Evolutionary conservation across 1,284 basidiomycete species (phyloP), one percentile per base, ranked within the genome.

Genomic region (Ustanciosporium gigantosporum): DNA sequence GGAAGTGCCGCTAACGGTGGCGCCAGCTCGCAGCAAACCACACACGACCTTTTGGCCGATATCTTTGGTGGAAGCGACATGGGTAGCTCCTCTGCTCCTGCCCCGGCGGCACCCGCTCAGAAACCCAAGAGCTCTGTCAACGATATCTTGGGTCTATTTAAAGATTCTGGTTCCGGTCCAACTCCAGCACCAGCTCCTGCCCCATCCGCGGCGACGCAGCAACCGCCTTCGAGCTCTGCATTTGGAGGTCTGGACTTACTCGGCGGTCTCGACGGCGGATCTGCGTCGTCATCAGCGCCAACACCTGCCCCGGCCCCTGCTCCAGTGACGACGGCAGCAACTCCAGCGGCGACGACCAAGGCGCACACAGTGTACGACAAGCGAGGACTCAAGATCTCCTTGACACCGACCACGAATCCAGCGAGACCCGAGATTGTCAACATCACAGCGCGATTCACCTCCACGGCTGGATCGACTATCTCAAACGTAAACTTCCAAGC

Each of bases 81-180:
- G 48, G 55, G 24, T 43, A 81, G 19, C 68, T 39, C 83, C 3
- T 74, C 84, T 5, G 46, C 81, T 1, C 64, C 82, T 2, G 38
- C 51, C 19, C 46, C 56, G 5, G 25, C 59, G n/a, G 17, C 44
- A 5, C 16, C 45, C 7, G 53, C 73, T 6, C 66, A 68, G 34
- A 65, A 76, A 17, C 36, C 80, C 13, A 82, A 85, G 61, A 84
- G 81, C 48, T 83, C 86, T 13, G 86, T 91, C 31, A 86, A 91
- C 70, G 93, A 97, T 77, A 97, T 98, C 68, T 86, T 97, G 58
- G 87, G 88, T 25, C 84, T 98, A 17, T 95, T 96, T 74, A 88
- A 87, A 38, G 78, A 81, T 35, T 11, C 27, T 29, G 27, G 27
- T n/a, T 9, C 32, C 17, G 32, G 17, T 9, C 32, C 9, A 8